Percentiles rank a stretch among this genome's conserved stretches.
Conservation (phyloP, 1,284 basidiomycete genomes). For the Testicularia cyperi region DNA sequence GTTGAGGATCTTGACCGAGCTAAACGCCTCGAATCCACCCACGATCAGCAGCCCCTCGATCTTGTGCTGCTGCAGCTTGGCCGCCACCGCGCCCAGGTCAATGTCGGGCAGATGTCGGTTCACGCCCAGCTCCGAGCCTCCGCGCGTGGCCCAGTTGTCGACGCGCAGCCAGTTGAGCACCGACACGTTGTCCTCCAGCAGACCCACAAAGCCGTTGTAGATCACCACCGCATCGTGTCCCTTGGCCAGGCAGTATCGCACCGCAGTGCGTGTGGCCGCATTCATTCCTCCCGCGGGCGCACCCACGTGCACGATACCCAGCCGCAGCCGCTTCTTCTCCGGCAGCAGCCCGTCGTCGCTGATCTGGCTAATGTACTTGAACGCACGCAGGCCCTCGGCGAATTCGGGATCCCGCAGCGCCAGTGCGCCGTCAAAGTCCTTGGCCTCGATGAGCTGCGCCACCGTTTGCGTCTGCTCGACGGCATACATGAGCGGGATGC, state of each 20-base stretch:
- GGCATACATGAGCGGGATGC: conserved; percentile 87
- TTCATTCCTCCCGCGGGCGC: conserved; percentile 99
- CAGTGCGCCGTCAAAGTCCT: conserved; percentile 85
- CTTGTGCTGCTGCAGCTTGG: conserved; percentile 82
- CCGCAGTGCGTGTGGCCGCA: conserved; percentile 89
- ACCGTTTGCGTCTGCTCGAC: conserved; percentile 84
- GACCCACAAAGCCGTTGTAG: conserved; percentile 91
- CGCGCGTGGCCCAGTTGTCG: conserved; percentile 91
- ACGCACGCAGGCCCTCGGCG: conserved; percentile 79
- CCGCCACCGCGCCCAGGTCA: conserved; percentile 78
- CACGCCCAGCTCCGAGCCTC: conserved; percentile 97
- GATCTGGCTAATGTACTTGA: conserved; percentile 63
- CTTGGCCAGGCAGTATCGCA: conserved; percentile 86
- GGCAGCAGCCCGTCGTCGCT: conserved; percentile 70
- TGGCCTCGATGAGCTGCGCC: conserved; percentile 75
- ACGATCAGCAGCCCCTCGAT: conserved; percentile 84
- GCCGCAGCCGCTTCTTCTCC: conserved; percentile 66
- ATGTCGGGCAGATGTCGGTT: conserved; percentile 83
- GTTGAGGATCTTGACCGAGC: conserved; percentile 75
- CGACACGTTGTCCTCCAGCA: conserved; percentile 83
- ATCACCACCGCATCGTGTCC: conserved; percentile 89
- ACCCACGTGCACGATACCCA: conserved; percentile 91
- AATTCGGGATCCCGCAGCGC: conserved; percentile 89
- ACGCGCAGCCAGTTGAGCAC: conserved; percentile 95
- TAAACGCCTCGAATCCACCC: conserved; percentile 95